Percentiles rank a stretch among this genome's conserved stretches.
Evolutionary conservation across 805 yeast genomes (phyloP).

Genomic region (Candida vartiovaarae): DNA sequence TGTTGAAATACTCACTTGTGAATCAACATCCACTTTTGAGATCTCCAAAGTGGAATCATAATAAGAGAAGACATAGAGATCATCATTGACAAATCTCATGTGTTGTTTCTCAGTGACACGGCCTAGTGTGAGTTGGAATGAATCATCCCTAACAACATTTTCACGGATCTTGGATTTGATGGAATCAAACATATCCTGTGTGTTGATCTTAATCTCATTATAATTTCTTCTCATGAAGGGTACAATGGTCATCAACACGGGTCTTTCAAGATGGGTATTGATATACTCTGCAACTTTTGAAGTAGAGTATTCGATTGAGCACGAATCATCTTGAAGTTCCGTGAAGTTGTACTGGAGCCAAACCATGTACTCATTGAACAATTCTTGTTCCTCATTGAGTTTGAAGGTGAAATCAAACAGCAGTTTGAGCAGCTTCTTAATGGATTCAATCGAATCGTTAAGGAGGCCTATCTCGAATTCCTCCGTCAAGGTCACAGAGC

Average conservation of each 20-base stretch:
- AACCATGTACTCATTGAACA: constrained; percentile 34
- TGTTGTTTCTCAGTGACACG: constrained; percentile 12
- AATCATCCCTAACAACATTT: neutral
- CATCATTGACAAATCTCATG: constrained; percentile 7
- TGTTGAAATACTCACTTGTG: neutral
- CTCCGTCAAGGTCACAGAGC: constrained; percentile 13
- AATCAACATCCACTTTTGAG: constrained; percentile 5
- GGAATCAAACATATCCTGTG: constrained; percentile 16
- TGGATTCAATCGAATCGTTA: constrained; percentile 7
- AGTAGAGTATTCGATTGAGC: constrained; percentile 11
- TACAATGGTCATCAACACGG: constrained; percentile 14
- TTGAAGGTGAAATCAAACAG: constrained; percentile 33
- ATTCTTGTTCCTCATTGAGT: constrained; percentile 38
- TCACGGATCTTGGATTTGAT: constrained; percentile 9
- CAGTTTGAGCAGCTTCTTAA: constrained; percentile 22
- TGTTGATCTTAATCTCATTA: constrained; percentile 18
- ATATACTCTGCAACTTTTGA: constrained; percentile 24
- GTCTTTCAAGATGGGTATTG: constrained; percentile 19
- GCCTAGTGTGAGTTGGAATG: constrained; percentile 10
- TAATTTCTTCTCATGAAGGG: constrained; percentile 18
- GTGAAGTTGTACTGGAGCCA: constrained; percentile 32
- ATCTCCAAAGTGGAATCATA: constrained; percentile 11
- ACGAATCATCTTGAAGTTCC: constrained; percentile 24
- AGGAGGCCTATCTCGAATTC: constrained; percentile 5
- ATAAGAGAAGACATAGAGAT: constrained; percentile 6